A percentile compares a stretch with the other conserved stretches of the same genome.
Evolutionary conservation across 2,329 filamentous ascomycete species (phyloP).

Genomic region (Corynespora cassiicola): DNA sequence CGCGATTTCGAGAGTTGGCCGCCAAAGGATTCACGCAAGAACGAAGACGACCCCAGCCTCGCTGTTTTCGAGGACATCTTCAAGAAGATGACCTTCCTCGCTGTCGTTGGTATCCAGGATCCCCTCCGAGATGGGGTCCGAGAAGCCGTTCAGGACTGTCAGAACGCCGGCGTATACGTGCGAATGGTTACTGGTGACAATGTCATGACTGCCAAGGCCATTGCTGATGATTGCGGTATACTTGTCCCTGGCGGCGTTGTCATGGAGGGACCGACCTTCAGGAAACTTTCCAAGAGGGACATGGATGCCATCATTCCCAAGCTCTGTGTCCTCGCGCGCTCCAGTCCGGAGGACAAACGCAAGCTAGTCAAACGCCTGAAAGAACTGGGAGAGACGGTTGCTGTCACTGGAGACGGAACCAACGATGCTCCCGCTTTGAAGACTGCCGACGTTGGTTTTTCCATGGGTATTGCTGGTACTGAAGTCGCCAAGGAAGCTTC

Average conservation of each 20-base stretch:
- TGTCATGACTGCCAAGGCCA: conserved; percentile 77
- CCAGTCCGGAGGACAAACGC: conserved; percentile 73
- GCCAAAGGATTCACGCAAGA: conserved; percentile 65
- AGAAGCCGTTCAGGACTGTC: conserved; percentile 75
- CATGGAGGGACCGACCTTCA: conserved; percentile 80
- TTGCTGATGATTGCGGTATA: conserved; percentile 80
- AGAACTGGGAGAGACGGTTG: conserved; percentile 76
- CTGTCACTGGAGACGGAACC: conserved; percentile 83
- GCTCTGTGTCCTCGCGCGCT: conserved; percentile 72
- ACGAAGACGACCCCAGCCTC: conserved; percentile 67
- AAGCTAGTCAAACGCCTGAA: conserved; percentile 69
- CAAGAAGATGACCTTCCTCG: conserved; percentile 74
- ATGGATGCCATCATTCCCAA: conserved; percentile 65
- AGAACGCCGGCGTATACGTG: conserved; percentile 77
- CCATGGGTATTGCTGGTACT: conserved; percentile 84
- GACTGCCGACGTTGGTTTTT: conserved; percentile 82
- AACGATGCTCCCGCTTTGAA: conserved; percentile 84
- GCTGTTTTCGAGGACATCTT: conserved; percentile 73
- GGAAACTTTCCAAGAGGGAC: conserved; percentile 69
- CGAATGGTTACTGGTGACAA: conserved; percentile 90
- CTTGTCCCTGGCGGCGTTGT: conserved; percentile 72
- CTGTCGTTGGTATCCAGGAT: conserved; percentile 81
- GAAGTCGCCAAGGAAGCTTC: conserved; percentile 87
- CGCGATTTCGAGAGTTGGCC: conserved; percentile 86
- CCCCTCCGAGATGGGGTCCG: conserved; percentile 77